A percentile compares a stretch with the other conserved stretches of the same genome.
Evolutionary conservation across 2,329 filamentous ascomycete genomes (phyloP).

Genomic region (Verticillium zaregamsianum): DNA sequence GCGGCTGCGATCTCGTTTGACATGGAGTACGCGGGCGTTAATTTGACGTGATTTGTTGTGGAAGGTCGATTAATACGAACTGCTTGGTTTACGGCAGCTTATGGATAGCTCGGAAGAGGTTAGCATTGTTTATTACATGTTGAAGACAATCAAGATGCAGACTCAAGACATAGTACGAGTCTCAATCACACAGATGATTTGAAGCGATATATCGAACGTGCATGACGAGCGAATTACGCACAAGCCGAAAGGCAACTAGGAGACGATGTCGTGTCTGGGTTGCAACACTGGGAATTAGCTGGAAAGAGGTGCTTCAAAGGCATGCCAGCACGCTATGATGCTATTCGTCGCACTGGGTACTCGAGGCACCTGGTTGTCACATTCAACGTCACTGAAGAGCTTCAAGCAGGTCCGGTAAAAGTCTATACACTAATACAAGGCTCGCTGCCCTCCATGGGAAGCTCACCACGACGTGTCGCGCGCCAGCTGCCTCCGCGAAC

Average conservation of each 20-base stretch:
- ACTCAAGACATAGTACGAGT: not conserved
- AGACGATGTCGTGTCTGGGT: too few relatives aligned
- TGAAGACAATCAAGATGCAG: not conserved
- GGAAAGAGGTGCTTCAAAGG: too few relatives aligned
- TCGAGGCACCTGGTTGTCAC: too few relatives aligned
- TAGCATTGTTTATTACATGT: not conserved
- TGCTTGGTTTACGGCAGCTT: not conserved
- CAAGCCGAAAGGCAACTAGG: too few relatives aligned
- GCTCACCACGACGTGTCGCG: constrained; percentile 5
- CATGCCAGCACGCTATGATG: too few relatives aligned
- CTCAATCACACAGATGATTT: too few relatives aligned
- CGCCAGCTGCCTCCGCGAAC: not conserved
- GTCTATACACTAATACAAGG: constrained; percentile 34
- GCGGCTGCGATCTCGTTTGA: not conserved
- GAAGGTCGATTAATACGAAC: not conserved
- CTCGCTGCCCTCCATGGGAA: constrained; percentile 4
- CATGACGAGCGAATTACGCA: too few relatives aligned
- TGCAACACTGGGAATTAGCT: too few relatives aligned
- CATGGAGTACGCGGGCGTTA: not conserved
- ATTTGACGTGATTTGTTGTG: not conserved
- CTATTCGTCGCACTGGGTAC: too few relatives aligned
- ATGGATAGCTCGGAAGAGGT: not conserved
- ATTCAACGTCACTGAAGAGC: not conserved
- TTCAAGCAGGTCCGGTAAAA: not conserved
- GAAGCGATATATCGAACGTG: too few relatives aligned